Evolutionary conservation across 768 basidiomycete genomes (phyloP).

Genomic region (Rhodotorula kratochvilovae): DNA sequence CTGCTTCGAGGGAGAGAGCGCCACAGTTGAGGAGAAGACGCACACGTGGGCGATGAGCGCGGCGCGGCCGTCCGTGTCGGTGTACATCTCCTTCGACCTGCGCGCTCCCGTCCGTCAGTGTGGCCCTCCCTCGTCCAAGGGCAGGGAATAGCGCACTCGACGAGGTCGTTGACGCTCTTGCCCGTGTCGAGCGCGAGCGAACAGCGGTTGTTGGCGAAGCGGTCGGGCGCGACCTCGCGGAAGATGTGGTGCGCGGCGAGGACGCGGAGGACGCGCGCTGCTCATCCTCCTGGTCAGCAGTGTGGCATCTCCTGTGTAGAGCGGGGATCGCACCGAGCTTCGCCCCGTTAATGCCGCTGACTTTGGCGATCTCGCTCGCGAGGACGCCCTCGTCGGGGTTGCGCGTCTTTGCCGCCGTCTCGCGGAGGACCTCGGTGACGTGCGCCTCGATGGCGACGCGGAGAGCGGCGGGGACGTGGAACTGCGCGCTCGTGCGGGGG

Average conservation of each 20-base stretch:
- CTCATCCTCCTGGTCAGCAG: too few species aligned
- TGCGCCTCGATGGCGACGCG: conserved; percentile 46
- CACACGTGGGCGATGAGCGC: conserved; percentile 42
- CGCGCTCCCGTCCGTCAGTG: conserved; percentile 16
- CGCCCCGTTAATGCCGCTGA: conserved; percentile 44
- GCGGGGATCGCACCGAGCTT: conserved; percentile 48
- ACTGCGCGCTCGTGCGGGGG: conserved; percentile 44
- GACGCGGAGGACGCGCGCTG: conserved; percentile 61
- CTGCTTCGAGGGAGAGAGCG: background rate
- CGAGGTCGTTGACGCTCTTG: conserved; percentile 55
- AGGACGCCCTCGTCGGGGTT: conserved; percentile 43
- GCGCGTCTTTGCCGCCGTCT: conserved; percentile 44
- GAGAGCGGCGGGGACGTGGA: conserved; percentile 38
- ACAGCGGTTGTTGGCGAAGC: conserved; percentile 68
- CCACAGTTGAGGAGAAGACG: background rate
- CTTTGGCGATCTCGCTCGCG: conserved; percentile 47
- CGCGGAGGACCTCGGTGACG: conserved; percentile 51
- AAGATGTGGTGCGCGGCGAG: conserved; percentile 75
- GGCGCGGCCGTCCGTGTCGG: conserved; percentile 38
- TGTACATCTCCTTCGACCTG: conserved; percentile 43
- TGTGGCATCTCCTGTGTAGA: too few species aligned
- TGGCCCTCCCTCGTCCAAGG: background rate
- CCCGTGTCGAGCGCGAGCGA: conserved; percentile 68
- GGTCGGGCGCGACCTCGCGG: conserved; percentile 64
- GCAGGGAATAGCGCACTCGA: background rate